A percentile compares a stretch with the other conserved stretches of the same genome.
Conservation (phyloP, 2,329 filamentous ascomycete species). For the Zarea fungicola region DNA sequence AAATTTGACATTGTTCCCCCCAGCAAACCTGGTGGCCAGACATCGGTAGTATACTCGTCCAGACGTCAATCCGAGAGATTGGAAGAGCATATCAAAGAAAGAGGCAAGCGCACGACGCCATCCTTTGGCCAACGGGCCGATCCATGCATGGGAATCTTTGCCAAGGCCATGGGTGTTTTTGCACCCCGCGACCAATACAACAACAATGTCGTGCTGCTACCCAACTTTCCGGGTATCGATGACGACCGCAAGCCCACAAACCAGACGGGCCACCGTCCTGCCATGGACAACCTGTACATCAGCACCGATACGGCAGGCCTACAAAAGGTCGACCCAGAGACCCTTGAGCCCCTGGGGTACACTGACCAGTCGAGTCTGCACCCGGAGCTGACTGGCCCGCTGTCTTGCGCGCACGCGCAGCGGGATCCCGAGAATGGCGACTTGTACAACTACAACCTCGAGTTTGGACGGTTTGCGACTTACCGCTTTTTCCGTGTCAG, state of each 20-base stretch:
- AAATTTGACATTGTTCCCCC: conserved; percentile 61
- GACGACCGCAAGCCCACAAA: conserved; percentile 16
- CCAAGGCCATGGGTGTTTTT: conserved; percentile 64
- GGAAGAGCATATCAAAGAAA: conserved; percentile 54
- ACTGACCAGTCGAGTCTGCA: conserved; percentile 58
- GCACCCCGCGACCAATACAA: conserved; percentile 29
- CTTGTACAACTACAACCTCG: conserved; percentile 77
- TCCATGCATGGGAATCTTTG: conserved; percentile 67
- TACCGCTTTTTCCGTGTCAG: conserved; percentile 68
- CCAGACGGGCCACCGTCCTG: conserved; percentile 30
- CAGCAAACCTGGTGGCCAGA: conserved; percentile 21
- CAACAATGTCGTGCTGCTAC: conserved; percentile 62
- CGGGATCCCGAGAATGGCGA: conserved; percentile 69
- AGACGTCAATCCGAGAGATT: conserved; percentile 61
- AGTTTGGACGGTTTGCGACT: conserved; percentile 47
- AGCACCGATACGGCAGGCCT: conserved; percentile 52
- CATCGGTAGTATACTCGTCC: conserved; percentile 63
- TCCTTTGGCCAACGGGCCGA: conserved; percentile 69
- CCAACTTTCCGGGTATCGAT: conserved; percentile 56
- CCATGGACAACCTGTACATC: conserved; percentile 45
- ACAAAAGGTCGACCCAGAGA: conserved; percentile 61
- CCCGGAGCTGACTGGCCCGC: conserved; percentile 59
- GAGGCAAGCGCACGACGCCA: conserved; percentile 50
- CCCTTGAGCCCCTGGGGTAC: conserved; percentile 66
- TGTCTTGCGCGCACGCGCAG: conserved; percentile 67